Percentiles rank a stretch among this genome's conserved stretches.
Evolutionary conservation across 768 basidiomycete species (phyloP).

Genomic region (Glaciozyma antarctica): DNA sequence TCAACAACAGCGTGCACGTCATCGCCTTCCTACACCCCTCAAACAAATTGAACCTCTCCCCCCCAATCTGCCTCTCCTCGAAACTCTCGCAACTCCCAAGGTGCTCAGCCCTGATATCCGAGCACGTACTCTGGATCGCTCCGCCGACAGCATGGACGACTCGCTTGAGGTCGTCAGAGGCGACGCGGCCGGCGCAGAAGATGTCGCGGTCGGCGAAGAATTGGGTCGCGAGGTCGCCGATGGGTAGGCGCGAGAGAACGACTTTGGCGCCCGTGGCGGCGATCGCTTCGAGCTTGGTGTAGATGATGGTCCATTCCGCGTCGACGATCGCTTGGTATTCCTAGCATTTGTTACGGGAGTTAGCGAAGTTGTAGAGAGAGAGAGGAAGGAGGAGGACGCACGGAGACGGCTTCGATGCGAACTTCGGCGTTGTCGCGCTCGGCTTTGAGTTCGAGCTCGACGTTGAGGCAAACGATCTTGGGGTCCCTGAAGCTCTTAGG

Average conservation of each 20-base stretch:
- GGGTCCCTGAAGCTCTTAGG: slow-evolving; percentile 85
- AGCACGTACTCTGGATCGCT: slow-evolving; percentile 85
- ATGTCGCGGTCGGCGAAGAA: slow-evolving; percentile 99
- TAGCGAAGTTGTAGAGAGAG: neutral
- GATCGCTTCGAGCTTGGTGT: slow-evolving; percentile 90
- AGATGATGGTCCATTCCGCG: slow-evolving; percentile 99
- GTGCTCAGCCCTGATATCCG: slow-evolving; percentile 77
- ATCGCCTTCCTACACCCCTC: slow-evolving; percentile 85
- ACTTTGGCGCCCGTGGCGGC: slow-evolving; percentile 94
- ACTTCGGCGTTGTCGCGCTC: slow-evolving; percentile 99
- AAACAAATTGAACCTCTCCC: slow-evolving; percentile 92
- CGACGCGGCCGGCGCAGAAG: slow-evolving; percentile 95
- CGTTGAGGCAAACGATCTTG: slow-evolving; percentile 85
- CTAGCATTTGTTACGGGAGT: slow-evolving; percentile 26
- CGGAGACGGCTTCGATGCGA: slow-evolving; percentile 82
- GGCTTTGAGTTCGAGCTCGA: slow-evolving; percentile 95
- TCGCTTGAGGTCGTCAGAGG: slow-evolving; percentile 76
- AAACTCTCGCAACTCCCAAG: slow-evolving; percentile 87
- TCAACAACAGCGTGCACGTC: slow-evolving; percentile 85
- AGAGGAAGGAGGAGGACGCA: slow-evolving; percentile 20
- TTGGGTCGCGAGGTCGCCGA: slow-evolving; percentile 95
- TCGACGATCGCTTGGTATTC: slow-evolving; percentile 99
- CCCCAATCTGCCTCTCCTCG: slow-evolving; percentile 91
- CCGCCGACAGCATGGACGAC: slow-evolving; percentile 96
- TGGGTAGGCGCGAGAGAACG: slow-evolving; percentile 93